These are phyloP conservation scores for Coniosporium apollinis DNA, from an alignment of 495 filamentous ascomycete species.

Conservation along the genomic window DNA sequence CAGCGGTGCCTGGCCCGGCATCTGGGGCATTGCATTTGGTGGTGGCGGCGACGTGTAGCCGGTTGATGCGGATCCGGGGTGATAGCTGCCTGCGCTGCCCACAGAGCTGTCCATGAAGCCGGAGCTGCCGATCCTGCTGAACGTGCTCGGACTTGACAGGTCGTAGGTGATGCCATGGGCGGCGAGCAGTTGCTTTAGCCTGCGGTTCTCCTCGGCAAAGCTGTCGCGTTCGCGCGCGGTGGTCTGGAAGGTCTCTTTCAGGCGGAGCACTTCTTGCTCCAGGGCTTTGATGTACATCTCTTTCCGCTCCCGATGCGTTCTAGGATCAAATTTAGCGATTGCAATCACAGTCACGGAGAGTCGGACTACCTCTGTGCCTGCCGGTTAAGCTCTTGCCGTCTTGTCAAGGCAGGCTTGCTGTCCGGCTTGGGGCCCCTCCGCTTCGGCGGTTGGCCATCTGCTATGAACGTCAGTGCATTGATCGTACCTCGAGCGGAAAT, in stretches of 20 bases:
- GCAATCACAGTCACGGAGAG: slow-evolving; percentile 1
- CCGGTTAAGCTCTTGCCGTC: slow-evolving; percentile 84
- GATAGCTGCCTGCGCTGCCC: slow-evolving; percentile 43
- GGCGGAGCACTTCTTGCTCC: slow-evolving; percentile 70
- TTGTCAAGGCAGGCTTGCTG: slow-evolving; percentile 85
- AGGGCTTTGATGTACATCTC: slow-evolving; percentile 89
- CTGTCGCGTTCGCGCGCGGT: slow-evolving; percentile 47
- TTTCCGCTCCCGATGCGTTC: slow-evolving; percentile 92
- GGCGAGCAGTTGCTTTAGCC: slow-evolving; percentile 55
- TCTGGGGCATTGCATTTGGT: slow-evolving; percentile 7
- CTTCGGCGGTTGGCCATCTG: slow-evolving; percentile 77
- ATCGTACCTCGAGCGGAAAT: too few relatives aligned
- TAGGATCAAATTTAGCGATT: slow-evolving; percentile 15
- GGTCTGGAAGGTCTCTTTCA: slow-evolving; percentile 44
- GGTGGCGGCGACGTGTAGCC: slow-evolving; percentile 21
- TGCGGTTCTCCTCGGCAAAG: slow-evolving; percentile 56
- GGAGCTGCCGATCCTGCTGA: slow-evolving; percentile 15
- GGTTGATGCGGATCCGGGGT: slow-evolving; percentile 25
- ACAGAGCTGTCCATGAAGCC: slow-evolving; percentile 23
- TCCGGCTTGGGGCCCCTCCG: slow-evolving; percentile 89
- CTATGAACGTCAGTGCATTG: too few relatives aligned
- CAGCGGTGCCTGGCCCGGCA: slow-evolving; percentile 7
- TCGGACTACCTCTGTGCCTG: slow-evolving; percentile 77
- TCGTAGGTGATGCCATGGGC: slow-evolving; percentile 52
- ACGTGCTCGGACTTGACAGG: slow-evolving; percentile 9